Conservation (phyloP, 805 yeast genomes). For the Starmerella asiatica region DNA sequence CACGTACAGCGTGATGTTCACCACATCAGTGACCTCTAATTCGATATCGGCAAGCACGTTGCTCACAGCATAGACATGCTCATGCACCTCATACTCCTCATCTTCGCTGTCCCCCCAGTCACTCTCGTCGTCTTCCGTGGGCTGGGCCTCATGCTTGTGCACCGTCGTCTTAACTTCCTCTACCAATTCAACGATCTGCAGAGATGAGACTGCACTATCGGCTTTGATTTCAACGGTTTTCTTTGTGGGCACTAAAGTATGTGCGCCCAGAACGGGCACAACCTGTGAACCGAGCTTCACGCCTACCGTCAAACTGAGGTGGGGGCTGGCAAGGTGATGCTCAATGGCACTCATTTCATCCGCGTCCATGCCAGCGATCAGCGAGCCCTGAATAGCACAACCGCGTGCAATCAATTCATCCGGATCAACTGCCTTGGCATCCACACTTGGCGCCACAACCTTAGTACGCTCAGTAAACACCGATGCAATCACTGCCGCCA, state of each 20-base stretch:
- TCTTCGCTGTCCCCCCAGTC: conserved; percentile 45
- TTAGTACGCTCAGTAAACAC: conserved; percentile 67
- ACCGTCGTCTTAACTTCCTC: conserved; percentile 76
- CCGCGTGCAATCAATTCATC: conserved; percentile 85
- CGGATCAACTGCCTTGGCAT: conserved; percentile 71
- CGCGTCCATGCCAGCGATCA: conserved; percentile 64
- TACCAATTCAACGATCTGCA: conserved; percentile 55
- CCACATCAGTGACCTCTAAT: conserved; percentile 52
- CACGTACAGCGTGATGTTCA: conserved; percentile 53
- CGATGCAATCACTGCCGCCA: conserved; percentile 57
- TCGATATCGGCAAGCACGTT: conserved; percentile 65
- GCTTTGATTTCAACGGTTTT: conserved; percentile 53
- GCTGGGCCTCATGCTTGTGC: conserved; percentile 48
- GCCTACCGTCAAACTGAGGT: conserved; percentile 73
- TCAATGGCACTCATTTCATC: conserved; percentile 60
- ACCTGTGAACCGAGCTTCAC: conserved; percentile 58
- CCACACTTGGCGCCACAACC: conserved; percentile 58
- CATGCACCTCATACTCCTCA: conserved; percentile 78
- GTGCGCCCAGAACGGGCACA: conserved; percentile 58
- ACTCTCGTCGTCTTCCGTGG: conserved; percentile 35
- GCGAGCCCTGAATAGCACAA: conserved; percentile 89
- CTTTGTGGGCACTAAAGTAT: conserved; percentile 85
- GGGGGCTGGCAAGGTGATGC: conserved; percentile 59
- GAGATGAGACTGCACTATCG: conserved; percentile 41
- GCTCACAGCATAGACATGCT: conserved; percentile 60